Evolutionary conservation across 139 green algal species (phyloP), one percentile per base, ranked within the genome.

Genomic region (Micractinium conductrix): DNA sequence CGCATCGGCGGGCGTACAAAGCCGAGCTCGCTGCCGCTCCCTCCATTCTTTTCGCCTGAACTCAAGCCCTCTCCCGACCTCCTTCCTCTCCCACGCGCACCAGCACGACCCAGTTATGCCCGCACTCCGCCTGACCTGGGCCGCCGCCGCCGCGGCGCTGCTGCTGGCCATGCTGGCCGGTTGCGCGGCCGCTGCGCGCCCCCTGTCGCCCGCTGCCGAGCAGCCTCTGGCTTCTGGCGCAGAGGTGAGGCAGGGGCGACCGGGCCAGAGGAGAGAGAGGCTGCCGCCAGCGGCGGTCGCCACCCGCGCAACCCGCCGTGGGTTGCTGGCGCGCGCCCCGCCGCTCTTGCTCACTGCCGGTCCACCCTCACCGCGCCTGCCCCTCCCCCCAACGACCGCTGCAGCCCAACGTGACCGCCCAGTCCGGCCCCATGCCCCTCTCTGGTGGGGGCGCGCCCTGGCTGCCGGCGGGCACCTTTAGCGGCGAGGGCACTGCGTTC

Each of bases 401-500:
- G 35, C 53, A 70, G 74, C 53, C 53, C 37, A 70, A 81, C 37
- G 50, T 50, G 16, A 71, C 75, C 0, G 55, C 50, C 24, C 21
- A 21, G 9, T 24, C 35, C 33, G 33, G 74, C 53, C 14, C 16
- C 45, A 42, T 24, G 38, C 70, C 26, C 9, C 8, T 17, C 3
- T 35, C 63, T 7, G 63, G 26, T n/a, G 63, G 9, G n/a, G n/a
- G 30, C 37, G 38, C 68, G 38, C n/a, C 37, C 19, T 69, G 74
- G 74, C 74, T 81, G 74, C 74, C 50, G 14, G 21, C 19, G 4
- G 78, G 60, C 30, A 16, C 30, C 30, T 85, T 40, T 12, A 33
- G 19, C 38, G 80, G 80, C 30, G 80, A 85, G 33, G 80, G 80
- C 69, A 85, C 80, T 5, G 80, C 80, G 0, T 85, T 43, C 69